Evolutionary conservation across 129 eudicot genomes (phyloP), one percentile per base, ranked within the genome.

Genomic region (Escallonia herrerae): DNA sequence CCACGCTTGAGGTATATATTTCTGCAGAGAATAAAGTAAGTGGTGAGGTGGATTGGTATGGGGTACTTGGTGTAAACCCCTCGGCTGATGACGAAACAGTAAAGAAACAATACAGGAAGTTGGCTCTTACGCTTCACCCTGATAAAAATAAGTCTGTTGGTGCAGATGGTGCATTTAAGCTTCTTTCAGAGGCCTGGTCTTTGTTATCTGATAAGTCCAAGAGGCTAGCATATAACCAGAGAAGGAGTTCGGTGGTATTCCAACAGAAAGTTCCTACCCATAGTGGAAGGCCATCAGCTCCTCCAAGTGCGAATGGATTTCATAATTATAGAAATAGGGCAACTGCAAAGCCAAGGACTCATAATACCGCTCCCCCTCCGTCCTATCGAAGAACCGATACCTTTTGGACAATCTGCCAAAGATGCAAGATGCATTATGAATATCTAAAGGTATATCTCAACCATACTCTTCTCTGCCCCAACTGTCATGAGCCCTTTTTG

Each of bases 361-460:
- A 66, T 14, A 70, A 55, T 5, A 78, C 69, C 7, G 67, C 15
- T 64, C 79, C 66, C 49, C 74, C 82, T 61, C 66, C 84, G 41
- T 70, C 73, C 45, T 46, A 46, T 79, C 73, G 69, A 7, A 86
- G 91, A 50, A 73, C 48, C 11, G 89, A 85, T 65, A 85, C 98
- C 51, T 93, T 93, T 46, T 93, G 98, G 98, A 93, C 98, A 11
- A 76, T 83, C 41, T 93, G 98, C 65, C 82, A 78, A 64, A 60
- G 80, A 15, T 93, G 98, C 79, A 88, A 79, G 59, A 93, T 93
- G 95, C 89, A 93, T 80, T 93, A 93, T 45, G 98, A 93, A 79
- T 93, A 88, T 64, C 76, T 88, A 7, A 86, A 79, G 64, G 22
- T 65, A 11, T 93, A 87, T 71, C 89, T 85, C 41, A 93, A 93